Conservation (phyloP, 805 yeast species). For the Nakazawaea peltata region DNA sequence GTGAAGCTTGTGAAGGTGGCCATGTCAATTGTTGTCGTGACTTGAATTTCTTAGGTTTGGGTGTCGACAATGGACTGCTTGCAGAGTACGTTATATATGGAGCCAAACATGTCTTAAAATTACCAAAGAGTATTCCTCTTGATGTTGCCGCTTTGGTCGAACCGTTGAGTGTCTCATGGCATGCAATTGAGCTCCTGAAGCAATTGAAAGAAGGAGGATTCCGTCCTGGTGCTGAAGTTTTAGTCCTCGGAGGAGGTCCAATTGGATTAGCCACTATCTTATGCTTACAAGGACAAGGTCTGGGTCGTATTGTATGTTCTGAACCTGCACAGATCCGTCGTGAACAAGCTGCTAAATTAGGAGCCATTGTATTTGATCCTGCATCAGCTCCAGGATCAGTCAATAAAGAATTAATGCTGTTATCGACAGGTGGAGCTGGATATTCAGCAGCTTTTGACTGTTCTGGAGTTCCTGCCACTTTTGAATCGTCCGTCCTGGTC, state of each 20-base stretch:
- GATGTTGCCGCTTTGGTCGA: constrained; percentile 43
- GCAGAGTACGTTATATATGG: constrained; percentile 31
- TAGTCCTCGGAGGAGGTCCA: constrained; percentile 56
- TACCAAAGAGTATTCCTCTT: constrained; percentile 23
- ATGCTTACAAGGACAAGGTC: constrained; percentile 41
- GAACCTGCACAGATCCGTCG: constrained; percentile 59
- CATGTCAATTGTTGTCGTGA: constrained; percentile 36
- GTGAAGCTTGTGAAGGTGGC: constrained; percentile 36
- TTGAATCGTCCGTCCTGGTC: constrained; percentile 40
- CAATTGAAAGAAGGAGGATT: constrained; percentile 16
- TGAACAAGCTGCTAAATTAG: constrained; percentile 43
- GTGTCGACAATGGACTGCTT: constrained; percentile 40
- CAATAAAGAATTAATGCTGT: constrained; percentile 27
- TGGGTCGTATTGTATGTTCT: constrained; percentile 44
- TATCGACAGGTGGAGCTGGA: constrained; percentile 35
- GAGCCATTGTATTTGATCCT: constrained; percentile 46
- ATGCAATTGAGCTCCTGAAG: constrained; percentile 26
- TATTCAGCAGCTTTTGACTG: constrained; percentile 45
- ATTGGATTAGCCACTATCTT: constrained; percentile 54
- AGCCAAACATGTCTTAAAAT: constrained; percentile 24
- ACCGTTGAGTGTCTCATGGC: constrained; percentile 55
- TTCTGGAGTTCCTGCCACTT: constrained; percentile 47
- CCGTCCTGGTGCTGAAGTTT: constrained; percentile 34
- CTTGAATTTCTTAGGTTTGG: constrained; percentile 39
- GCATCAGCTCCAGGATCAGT: constrained; percentile 25